phyloP scores from a whole-genome alignment of 2,329 filamentous ascomycete species.

The Blastomyces emzantsi region DNA sequence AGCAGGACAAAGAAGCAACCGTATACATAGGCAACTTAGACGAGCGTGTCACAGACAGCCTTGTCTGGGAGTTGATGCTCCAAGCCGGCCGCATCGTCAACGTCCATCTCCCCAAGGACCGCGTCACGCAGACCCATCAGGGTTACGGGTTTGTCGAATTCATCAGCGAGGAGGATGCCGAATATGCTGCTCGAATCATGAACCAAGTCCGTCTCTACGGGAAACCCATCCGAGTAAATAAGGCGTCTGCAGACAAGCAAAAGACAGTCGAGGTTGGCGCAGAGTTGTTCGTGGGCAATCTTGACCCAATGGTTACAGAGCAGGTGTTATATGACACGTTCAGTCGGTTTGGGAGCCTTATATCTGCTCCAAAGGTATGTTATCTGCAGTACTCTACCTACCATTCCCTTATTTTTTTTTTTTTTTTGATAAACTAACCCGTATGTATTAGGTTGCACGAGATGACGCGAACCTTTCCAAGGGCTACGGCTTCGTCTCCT shows the following conservation, averaged over 20 bases:
- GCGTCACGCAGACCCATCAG: slow-evolving; percentile 92
- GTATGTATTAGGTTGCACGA: slow-evolving; percentile 53
- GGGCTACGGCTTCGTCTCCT: slow-evolving; percentile 94
- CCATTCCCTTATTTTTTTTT: background rate
- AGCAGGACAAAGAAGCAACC: slow-evolving; percentile 96
- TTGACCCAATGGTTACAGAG: slow-evolving; percentile 91
- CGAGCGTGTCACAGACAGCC: slow-evolving; percentile 81
- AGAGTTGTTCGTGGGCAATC: slow-evolving; percentile 92
- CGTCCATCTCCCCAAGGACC: slow-evolving; percentile 95
- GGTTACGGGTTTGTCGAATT: slow-evolving; percentile 99
- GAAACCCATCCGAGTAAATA: slow-evolving; percentile 95
- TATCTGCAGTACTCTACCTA: background rate
- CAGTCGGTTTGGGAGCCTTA: slow-evolving; percentile 76
- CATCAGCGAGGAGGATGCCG: slow-evolving; percentile 86
- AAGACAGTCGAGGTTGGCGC: slow-evolving; percentile 89
- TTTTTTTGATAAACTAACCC: slow-evolving; percentile 7
- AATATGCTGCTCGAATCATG: slow-evolving; percentile 94
- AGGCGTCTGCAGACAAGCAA: slow-evolving; percentile 86
- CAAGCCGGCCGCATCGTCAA: slow-evolving; percentile 97
- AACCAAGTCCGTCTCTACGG: slow-evolving; percentile 90
- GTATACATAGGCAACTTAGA: slow-evolving; percentile 98
- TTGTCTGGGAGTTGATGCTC: slow-evolving; percentile 97
- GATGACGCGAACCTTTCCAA: slow-evolving; percentile 84
- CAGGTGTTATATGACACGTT: slow-evolving; percentile 95
- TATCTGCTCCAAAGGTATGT: slow-evolving; percentile 72